Evolutionary conservation across 768 basidiomycete species (phyloP).

Genomic region (Boletus patriciae): DNA sequence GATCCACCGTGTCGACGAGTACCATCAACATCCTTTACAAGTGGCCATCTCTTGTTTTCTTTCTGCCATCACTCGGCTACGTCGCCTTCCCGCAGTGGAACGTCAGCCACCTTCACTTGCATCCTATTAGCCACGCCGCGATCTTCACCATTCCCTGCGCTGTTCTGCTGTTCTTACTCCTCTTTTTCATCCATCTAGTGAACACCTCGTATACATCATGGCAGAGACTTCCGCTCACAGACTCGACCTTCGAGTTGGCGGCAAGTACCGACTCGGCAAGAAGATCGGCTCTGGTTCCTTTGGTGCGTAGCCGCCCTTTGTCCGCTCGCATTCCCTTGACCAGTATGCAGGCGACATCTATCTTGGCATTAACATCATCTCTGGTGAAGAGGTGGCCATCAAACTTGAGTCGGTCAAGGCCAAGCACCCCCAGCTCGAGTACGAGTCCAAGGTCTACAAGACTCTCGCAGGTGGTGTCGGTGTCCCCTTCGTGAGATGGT

Average conservation of each 20-base stretch:
- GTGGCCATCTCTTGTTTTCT: background rate
- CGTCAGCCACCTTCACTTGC: slow-evolving; percentile 40
- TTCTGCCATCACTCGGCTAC: background rate
- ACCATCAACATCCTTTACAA: slow-evolving; percentile 2
- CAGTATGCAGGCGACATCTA: slow-evolving; percentile 85
- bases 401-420: slow-evolving; percentile 99
- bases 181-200: slow-evolving; percentile 7
- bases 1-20: background rate
- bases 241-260: slow-evolving; percentile 86
- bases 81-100: slow-evolving; percentile 14
- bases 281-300: slow-evolving; percentile 99
- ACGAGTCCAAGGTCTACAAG: slow-evolving; percentile 95
- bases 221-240: slow-evolving; percentile 69
- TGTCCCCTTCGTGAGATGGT: slow-evolving; percentile 97
- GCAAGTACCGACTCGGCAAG: slow-evolving; percentile 97
- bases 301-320: slow-evolving; percentile 52
- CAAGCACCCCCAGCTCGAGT: slow-evolving; percentile 99
- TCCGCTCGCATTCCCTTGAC: slow-evolving; percentile 8
- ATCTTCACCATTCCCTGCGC: slow-evolving; percentile 33
- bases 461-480: slow-evolving; percentile 99
- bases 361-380: slow-evolving; percentile 99
- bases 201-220: slow-evolving; percentile 45
- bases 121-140: slow-evolving; percentile 29
- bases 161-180: slow-evolving; percentile 14
- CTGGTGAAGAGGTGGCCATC: slow-evolving; percentile 99